Percentiles rank a stretch among this genome's conserved stretches.
These are phyloP conservation scores for Viola pubescens DNA, from an alignment of 441 rosid genomes.

Conservation along the genomic window DNA sequence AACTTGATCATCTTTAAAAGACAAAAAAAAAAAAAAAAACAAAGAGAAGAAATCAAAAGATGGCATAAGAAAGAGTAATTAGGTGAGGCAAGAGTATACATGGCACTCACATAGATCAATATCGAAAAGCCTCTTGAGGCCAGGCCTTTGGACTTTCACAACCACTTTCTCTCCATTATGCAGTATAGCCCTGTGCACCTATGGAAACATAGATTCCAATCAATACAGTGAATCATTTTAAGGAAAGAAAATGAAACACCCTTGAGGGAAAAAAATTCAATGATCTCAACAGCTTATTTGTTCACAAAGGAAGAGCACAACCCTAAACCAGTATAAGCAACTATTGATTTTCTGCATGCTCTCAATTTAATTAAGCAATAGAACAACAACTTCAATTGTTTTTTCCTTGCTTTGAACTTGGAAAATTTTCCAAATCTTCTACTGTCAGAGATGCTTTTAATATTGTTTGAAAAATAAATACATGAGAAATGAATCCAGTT, in stretches of 20 bases:
- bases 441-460: too few relatives aligned
- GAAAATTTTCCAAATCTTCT: not conserved
- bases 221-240: constrained; percentile 5
- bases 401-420: not conserved
- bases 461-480: not conserved
- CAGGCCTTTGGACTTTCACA: constrained; percentile 93
- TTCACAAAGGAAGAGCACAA: not conserved
- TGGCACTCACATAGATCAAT: constrained; percentile 66
- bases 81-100: not conserved
- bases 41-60: not conserved
- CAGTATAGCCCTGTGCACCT: constrained; percentile 91
- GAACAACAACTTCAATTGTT: not conserved
- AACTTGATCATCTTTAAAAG: not conserved
- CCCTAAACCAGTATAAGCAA: not conserved
- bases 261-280: not conserved
- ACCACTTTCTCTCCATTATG: constrained; percentile 86
- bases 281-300: not conserved
- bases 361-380: not conserved
- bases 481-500: not conserved
- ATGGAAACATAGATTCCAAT: constrained; percentile 24
- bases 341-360: not conserved
- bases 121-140: constrained; percentile 86
- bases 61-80: not conserved
- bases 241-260: not conserved
- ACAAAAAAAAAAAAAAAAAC: not conserved